Evolutionary conservation across 495 filamentous ascomycete species (phyloP).

Genomic region (Trichoderma erinaceum): DNA sequence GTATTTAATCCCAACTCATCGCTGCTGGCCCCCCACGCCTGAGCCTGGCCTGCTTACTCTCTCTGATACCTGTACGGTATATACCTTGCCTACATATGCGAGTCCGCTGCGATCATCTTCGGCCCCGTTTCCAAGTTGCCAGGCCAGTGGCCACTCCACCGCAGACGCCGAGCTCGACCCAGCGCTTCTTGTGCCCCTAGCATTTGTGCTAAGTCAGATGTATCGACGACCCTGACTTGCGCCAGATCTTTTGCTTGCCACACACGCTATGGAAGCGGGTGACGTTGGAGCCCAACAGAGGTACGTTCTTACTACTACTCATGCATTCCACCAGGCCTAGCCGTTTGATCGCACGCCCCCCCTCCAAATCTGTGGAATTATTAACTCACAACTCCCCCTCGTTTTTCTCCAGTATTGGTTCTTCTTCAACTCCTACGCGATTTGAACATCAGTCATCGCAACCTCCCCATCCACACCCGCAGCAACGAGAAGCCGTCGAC

Average conservation of each 20-base stretch:
- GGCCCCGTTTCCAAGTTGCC: conserved; percentile 10
- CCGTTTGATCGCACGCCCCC: conserved; percentile 16
- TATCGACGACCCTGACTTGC: conserved; percentile 25
- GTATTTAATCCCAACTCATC: not conserved
- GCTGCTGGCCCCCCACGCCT: conserved; percentile 6
- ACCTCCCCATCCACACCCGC: conserved; percentile 29
- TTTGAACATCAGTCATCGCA: conserved; percentile 19
- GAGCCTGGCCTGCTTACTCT: not conserved
- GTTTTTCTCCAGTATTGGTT: conserved; percentile 18
- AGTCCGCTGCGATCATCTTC: conserved; percentile 10
- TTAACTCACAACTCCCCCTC: conserved; percentile 14
- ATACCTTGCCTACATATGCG: not conserved
- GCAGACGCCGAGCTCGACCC: conserved; percentile 10
- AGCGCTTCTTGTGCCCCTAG: conserved; percentile 11
- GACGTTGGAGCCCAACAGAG: conserved; percentile 45
- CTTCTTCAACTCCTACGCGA: conserved; percentile 21
- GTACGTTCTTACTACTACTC: conserved; percentile 37
- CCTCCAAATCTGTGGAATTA: conserved; percentile 14
- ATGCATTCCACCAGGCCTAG: conserved; percentile 7
- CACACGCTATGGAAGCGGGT: conserved; percentile 48
- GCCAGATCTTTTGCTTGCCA: conserved; percentile 26
- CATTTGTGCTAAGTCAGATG: conserved; percentile 25
- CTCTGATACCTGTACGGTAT: not conserved
- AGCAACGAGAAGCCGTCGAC: conserved; percentile 31
- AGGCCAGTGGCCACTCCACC: conserved; percentile 11